phyloP scores from a whole-genome alignment of 768 basidiomycete species.

The Panaeolus papilionaceus region DNA sequence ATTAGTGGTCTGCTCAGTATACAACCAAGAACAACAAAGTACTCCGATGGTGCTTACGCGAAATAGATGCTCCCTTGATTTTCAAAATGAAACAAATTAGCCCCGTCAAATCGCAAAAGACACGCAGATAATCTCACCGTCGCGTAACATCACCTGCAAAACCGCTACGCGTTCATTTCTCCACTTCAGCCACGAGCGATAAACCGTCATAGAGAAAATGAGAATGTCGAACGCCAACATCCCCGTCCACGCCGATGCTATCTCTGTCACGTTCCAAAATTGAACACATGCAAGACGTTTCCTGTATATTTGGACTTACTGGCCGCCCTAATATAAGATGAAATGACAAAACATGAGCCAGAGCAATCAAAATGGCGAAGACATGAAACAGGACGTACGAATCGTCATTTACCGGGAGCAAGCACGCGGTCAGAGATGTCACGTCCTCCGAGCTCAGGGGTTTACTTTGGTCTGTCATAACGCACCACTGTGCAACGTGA shows the following conservation, averaged over 20 bases:
- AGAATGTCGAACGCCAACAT: constrained; percentile 47
- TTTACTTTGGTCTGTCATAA: constrained; percentile 22
- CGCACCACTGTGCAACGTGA: constrained; percentile 29
- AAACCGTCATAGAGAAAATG: constrained; percentile 47
- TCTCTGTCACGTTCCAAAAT: constrained; percentile 27
- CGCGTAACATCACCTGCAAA: constrained; percentile 44
- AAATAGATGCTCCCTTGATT: constrained; percentile 47
- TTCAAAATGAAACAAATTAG: constrained; percentile 1
- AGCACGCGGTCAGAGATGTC: constrained; percentile 27
- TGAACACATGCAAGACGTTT: not conserved
- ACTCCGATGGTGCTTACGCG: constrained; percentile 33
- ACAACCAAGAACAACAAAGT: not conserved
- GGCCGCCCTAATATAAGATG: not conserved
- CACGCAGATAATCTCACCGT: constrained; percentile 38
- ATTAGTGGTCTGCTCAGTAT: not conserved
- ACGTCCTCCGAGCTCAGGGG: constrained; percentile 15
- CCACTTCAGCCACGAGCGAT: constrained; percentile 35
- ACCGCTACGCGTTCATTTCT: constrained; percentile 31
- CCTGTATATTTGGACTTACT: not conserved
- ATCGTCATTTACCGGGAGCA: constrained; percentile 27
- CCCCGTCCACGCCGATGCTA: constrained; percentile 46
- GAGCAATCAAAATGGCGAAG: not conserved
- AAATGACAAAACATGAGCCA: not conserved
- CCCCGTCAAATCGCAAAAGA: not conserved
- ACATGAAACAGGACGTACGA: constrained; percentile 25